Conservation (phyloP, 345 rosid genomes). For the Odontarrhena argentea region DNA sequence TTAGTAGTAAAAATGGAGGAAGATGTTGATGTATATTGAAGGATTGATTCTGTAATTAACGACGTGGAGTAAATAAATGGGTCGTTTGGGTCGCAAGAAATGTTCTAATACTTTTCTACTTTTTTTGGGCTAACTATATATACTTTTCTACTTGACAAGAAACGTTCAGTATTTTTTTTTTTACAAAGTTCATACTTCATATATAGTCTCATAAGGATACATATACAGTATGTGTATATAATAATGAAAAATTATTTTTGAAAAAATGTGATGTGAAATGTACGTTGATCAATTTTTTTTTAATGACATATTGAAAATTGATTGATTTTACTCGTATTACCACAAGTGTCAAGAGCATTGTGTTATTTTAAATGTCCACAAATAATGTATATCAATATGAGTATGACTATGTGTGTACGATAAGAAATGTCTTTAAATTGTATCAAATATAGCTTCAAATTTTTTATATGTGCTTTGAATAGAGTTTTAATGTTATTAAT, state of each 20-base stretch:
- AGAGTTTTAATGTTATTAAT: background rate
- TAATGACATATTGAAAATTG: too few species aligned
- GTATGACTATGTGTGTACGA: background rate
- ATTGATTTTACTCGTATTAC: too few species aligned
- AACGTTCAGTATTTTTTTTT: too few species aligned
- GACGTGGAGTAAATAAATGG: background rate
- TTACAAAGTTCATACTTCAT: too few species aligned
- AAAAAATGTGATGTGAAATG: too few species aligned
- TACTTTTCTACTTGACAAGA: background rate
- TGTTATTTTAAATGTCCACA: background rate
- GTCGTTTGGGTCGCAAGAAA: slow-evolving; percentile 26
- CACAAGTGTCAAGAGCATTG: background rate
- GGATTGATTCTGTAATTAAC: background rate
- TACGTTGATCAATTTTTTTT: too few species aligned
- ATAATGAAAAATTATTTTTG: too few species aligned
- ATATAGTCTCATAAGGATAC: too few species aligned
- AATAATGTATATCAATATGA: too few species aligned
- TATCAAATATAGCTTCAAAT: background rate
- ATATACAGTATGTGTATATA: too few species aligned
- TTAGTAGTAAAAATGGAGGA: background rate
- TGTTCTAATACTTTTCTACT: background rate
- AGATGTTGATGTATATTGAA: background rate
- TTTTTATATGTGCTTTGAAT: background rate
- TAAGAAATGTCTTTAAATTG: background rate
- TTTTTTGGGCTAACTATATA: too few species aligned